Evolutionary conservation across 2,329 filamentous ascomycete species (phyloP).

Genomic region (Coniochaeta sp.): DNA sequence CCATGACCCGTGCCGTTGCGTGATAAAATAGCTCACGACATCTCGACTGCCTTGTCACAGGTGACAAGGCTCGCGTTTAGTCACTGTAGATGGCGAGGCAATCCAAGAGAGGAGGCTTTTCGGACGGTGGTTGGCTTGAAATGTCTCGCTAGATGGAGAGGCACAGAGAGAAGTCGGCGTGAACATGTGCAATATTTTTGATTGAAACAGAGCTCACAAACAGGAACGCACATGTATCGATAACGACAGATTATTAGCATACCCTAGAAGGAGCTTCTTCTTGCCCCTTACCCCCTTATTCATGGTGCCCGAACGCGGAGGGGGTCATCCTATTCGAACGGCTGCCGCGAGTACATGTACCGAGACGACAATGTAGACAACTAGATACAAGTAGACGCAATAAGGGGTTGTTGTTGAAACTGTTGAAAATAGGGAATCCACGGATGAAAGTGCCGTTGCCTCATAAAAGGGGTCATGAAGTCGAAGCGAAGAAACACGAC

Average conservation of each 20-base stretch:
- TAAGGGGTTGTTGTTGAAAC: background rate
- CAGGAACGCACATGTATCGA: background rate
- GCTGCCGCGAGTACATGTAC: background rate
- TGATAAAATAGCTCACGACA: background rate
- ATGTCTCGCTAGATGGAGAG: no score
- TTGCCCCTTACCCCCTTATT: background rate
- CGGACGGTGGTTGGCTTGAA: no score
- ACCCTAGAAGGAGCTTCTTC: background rate
- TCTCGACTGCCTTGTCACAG: background rate
- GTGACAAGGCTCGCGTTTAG: background rate
- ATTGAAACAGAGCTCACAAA: background rate
- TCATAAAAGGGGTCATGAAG: background rate
- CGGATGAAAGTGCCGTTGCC: background rate
- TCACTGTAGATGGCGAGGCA: background rate
- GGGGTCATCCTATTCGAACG: background rate
- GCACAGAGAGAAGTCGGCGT: no score
- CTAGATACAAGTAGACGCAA: no score
- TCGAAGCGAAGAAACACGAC: background rate
- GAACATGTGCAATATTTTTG: background rate
- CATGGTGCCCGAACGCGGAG: background rate
- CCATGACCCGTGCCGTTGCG: background rate
- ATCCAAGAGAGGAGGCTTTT: no score
- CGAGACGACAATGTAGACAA: background rate
- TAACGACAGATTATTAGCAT: background rate
- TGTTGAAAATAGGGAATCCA: background rate